Conservation (phyloP, 2,329 filamentous ascomycete species). For the Clonostachys rosea region DNA sequence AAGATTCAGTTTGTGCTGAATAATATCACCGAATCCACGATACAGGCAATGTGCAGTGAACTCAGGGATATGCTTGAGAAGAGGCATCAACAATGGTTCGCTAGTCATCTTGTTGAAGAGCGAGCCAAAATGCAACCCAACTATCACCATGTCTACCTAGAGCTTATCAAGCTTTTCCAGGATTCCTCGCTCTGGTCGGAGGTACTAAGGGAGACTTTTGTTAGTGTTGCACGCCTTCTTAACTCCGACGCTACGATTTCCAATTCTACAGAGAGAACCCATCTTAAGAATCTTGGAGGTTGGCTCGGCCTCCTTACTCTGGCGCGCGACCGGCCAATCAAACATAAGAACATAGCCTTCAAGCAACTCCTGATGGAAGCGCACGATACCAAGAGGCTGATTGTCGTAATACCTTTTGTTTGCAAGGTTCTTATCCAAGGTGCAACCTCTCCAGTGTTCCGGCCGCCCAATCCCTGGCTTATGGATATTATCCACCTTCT, state of each 20-base stretch:
- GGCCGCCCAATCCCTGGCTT: conserved; percentile 92
- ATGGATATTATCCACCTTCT: conserved; percentile 93
- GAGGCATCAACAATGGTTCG: conserved; percentile 93
- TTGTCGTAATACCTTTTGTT: conserved; percentile 93
- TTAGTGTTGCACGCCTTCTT: conserved; percentile 78
- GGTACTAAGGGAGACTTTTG: conserved; percentile 88
- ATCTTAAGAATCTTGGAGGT: conserved; percentile 87
- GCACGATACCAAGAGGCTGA: conserved; percentile 84
- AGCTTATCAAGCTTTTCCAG: conserved; percentile 79
- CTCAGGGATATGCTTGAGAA: conserved; percentile 74
- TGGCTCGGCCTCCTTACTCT: conserved; percentile 94
- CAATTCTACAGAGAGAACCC: conserved; percentile 76
- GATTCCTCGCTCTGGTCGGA: conserved; percentile 78
- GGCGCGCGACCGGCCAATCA: conserved; percentile 90
- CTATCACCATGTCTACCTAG: conserved; percentile 89
- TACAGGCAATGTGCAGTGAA: conserved; percentile 79
- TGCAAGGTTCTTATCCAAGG: conserved; percentile 93
- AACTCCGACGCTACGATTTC: conserved; percentile 86
- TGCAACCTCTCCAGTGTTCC: conserved; percentile 80
- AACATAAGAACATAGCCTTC: conserved; percentile 95
- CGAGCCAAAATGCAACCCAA: conserved; percentile 97
- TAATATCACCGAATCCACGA: conserved; percentile 87
- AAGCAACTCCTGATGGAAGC: conserved; percentile 92
- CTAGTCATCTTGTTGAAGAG: conserved; percentile 89
- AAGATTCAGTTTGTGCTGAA: conserved; percentile 95